Evolutionary conservation across 1,284 basidiomycete genomes (phyloP).

Genomic region (Rhodotorula sp.): DNA sequence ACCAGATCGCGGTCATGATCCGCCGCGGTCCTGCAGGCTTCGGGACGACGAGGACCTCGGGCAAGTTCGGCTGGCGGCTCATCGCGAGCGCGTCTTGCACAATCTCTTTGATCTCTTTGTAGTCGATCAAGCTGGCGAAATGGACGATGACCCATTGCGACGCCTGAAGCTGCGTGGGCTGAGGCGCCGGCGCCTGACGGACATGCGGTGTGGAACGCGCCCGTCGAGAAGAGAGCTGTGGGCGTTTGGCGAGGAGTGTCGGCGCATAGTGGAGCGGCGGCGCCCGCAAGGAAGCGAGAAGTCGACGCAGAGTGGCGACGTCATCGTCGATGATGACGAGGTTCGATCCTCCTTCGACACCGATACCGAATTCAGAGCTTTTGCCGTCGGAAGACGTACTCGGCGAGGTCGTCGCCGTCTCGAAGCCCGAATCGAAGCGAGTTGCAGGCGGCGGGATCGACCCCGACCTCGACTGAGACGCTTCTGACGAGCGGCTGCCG

Average conservation of each 20-base stretch:
- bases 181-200: constrained; percentile 54
- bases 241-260: constrained; percentile 60
- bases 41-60: constrained; percentile 90
- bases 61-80: constrained; percentile 54
- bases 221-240: constrained; percentile 64
- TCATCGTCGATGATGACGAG: constrained; percentile 91
- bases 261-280: constrained; percentile 35
- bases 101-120: constrained; percentile 80
- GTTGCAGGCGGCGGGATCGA: constrained; percentile 2
- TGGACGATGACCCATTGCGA: constrained; percentile 66
- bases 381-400: background rate
- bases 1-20: constrained; percentile 83
- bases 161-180: constrained; percentile 9
- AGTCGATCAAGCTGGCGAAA: constrained; percentile 85
- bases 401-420: constrained; percentile 19
- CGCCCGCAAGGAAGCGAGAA: constrained; percentile 53
- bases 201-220: constrained; percentile 73
- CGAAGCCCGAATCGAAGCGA: constrained; percentile 44
- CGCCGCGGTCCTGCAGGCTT: constrained; percentile 91
- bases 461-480: background rate
- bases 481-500: constrained; percentile 7
- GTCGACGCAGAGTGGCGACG: constrained; percentile 67
- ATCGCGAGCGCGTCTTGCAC: constrained; percentile 66
- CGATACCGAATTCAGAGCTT: background rate
- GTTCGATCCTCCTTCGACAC: constrained; percentile 25